These are phyloP conservation scores for Secale cereale DNA, from an alignment of 176 grass and related monocot genomes.

Conservation along the genomic window DNA sequence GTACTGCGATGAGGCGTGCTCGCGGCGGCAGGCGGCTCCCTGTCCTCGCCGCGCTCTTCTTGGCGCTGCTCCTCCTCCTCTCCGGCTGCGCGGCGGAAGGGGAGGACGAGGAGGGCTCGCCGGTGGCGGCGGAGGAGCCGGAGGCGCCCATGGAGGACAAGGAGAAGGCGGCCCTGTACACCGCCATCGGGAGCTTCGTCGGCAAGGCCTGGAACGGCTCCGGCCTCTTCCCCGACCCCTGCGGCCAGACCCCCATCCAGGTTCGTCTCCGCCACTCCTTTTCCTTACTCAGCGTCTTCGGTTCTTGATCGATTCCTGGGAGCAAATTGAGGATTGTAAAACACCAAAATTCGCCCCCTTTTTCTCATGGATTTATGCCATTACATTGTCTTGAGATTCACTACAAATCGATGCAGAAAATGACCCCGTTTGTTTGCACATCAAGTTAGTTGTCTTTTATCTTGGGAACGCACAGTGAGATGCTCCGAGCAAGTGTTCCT, in stretches of 20 bases:
- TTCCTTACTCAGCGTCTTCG: neutral
- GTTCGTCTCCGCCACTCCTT: neutral
- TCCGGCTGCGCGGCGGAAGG: slow-evolving; percentile 21
- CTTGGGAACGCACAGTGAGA: neutral
- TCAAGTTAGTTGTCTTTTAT: neutral
- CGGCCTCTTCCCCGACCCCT: slow-evolving; percentile 79
- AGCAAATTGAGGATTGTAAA: neutral
- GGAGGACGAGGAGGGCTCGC: neutral
- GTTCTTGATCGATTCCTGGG: neutral
- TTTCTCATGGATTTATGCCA: neutral
- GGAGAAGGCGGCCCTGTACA: slow-evolving; percentile 60
- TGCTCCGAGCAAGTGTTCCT: neutral
- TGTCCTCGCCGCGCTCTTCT: neutral
- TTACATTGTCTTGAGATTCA: neutral
- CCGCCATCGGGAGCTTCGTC: slow-evolving; percentile 72
- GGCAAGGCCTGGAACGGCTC: slow-evolving; percentile 86
- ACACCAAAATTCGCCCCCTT: too few relatives aligned
- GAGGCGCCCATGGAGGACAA: slow-evolving; percentile 65
- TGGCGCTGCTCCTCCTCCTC: neutral
- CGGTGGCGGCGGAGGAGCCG: neutral
- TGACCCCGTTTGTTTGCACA: too few relatives aligned
- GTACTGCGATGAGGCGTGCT: neutral
- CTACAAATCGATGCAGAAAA: neutral
- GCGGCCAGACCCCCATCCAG: slow-evolving; percentile 97
- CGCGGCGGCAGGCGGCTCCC: neutral